Base-by-base conservation (phyloP, 148 eudicot genomes). In the Silene uniflora region DNA sequence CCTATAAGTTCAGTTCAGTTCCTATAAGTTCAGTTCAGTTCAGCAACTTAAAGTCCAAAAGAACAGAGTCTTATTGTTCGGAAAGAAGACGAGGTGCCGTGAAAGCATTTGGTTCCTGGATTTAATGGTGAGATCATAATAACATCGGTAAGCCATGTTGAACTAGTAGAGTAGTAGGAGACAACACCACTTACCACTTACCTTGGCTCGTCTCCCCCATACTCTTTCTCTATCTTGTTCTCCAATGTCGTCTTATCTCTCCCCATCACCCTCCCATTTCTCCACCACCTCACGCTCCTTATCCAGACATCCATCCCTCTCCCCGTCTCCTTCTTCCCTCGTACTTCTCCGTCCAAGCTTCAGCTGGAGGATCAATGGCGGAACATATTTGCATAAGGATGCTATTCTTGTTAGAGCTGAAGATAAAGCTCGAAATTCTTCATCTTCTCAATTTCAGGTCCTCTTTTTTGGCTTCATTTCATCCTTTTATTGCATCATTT, bases 391-490 rank as follows among this genome's bases (percentile, higher is more conserved):
- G 68, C 78, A 54, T 24, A 69, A 87, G n/a, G 77, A 84, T 71
- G 86, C 83, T 49, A 62, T 89, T 29, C 83, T 89, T 46, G 86
- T 84, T 1, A 81, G 91, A 75, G 92, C 89, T 44, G 91, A 90
- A 73, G 88, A 90, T 59, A 87, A 88, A 79, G 81, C 88, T 42
- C 84, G 86, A 35, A 78, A 39, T 27, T 52, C 79, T 2, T 42
- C 85, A 14, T 44, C 83, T 39, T 52, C 86, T 62, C 83, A 80
- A 78, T 72, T 78, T 77, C 84, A 86, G 96, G 96, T 85, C 61
- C 19, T 10, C 18, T 19, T 6, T 32, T 35, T 19, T 18, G 7
- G 1, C 4, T n/a, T 35, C 35, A 9, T 25, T 35, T 71, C 42
- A 0, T 19, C 10, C 22, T 66, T 14, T 5, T 5, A 29, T 67